Evolutionary conservation across 75 land plant genomes (phyloP).

Genomic region (Ceratopteris richardii): DNA sequence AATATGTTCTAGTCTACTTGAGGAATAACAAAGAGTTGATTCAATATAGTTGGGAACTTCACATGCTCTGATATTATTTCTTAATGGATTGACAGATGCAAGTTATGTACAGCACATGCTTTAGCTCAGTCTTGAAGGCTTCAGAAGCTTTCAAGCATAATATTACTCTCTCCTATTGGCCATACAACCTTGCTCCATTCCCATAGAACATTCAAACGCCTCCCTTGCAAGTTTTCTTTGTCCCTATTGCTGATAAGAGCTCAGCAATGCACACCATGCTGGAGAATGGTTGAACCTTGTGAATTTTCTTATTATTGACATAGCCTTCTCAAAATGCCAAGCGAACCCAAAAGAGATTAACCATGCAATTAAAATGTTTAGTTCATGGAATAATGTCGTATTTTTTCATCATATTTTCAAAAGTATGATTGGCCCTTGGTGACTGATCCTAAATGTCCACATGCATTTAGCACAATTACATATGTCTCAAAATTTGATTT

Average conservation of each 20-base stretch:
- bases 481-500: constrained; percentile 1
- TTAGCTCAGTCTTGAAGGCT: too few species aligned
- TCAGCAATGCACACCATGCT: constrained; percentile 3
- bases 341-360: neutral
- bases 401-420: neutral
- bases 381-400: neutral
- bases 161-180: too few species aligned
- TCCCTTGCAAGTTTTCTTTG: too few species aligned
- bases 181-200: too few species aligned
- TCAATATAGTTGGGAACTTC: too few species aligned
- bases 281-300: neutral
- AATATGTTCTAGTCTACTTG: too few species aligned
- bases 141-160: too few species aligned
- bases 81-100: too few species aligned
- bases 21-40: too few species aligned
- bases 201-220: neutral
- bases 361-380: constrained; percentile 1
- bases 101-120: too few species aligned
- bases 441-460: neutral
- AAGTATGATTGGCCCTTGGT: neutral
- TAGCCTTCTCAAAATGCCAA: neutral
- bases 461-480: constrained; percentile 3
- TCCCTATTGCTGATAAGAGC: neutral
- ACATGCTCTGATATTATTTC: too few species aligned
- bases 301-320: neutral